Base-by-base conservation (phyloP, 139 green algal genomes). In the Volvox reticuliferus region DNA sequence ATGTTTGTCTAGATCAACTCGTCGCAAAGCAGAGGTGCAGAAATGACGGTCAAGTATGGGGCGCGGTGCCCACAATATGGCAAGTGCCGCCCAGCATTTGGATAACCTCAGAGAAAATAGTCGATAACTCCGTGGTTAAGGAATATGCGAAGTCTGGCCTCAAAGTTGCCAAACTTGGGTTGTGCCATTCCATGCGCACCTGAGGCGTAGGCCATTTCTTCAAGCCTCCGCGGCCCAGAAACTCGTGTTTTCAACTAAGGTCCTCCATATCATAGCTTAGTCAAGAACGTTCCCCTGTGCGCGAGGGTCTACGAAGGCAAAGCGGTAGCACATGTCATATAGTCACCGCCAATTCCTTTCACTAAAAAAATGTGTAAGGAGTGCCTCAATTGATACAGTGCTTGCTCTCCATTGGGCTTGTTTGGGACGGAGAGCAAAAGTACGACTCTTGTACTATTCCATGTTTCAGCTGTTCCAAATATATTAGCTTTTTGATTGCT, bases 11-110 rank as follows among this genome's bases (percentile, higher is more conserved):
- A 32, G 2, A 35, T 19, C 6, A 32, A 1, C 73, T 35, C 19
- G 26, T 2, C 73, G 22, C 26, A 36, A 32, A 35, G 2, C 24
- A 32, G 73, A 21, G 28, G 16, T 22, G 24, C 73, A 32, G 28
- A 21, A 32, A 30, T 30, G 78, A 68, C 78, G 78, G 78, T 84
- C 78, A 84, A 84, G 78, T 68, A 32, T 84, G 78, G 78, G 78
- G 78, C 78, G 78, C 78, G 78, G 78, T 68, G 78, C 78, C 78
- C 36, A 68, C 20, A 22, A 36, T 55, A 3, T 33, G 32, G 24
- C 12, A 50, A 61, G n/a, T 18, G 21, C 30, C 36, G 16, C 78
- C 36, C 35, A n/a, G 14, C 30, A 67, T 26, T 68, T 35, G 22
- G 0, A 68, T 1, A 65, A 84, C 18, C 71, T 81, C 14, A 28